Evolutionary conservation across 1,284 basidiomycete genomes (phyloP), one percentile per base, ranked within the genome.

Genomic region (Moesziomyces globuligerus): DNA sequence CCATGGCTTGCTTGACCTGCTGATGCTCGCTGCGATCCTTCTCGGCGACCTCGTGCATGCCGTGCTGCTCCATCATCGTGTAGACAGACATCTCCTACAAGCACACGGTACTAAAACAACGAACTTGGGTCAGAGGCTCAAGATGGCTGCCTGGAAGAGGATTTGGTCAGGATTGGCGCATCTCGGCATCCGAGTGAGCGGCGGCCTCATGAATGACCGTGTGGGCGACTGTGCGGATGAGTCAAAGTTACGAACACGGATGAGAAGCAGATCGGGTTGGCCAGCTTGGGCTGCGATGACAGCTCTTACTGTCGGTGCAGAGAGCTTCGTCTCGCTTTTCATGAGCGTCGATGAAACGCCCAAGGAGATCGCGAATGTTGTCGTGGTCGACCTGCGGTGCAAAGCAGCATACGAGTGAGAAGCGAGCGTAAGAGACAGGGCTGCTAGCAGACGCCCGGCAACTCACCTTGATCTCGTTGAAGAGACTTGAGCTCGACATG

Each of bases 21-120:
- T 72, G 57, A 37, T 80, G 78, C 29, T 76, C 72, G 18, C 55
- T 24, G 26, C 69, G 66, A 37, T 72, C 56, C 44, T 73, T 47
- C 29, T 64, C 55, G 32, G 49, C 61, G 17, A 57, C 25, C 7
- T 43, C 26, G 13, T 21, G 13, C 57, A 73, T 43, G 47, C 58
- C 58, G 21, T 50, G 43, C 34, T 57, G 40, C 15, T 61, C 60
- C 50, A 75, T 50, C 4, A 48, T 49, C 65, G 70, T 76, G 75
- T 79, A 78, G 42, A 73, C 40, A 8, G 62, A 61, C 13, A 71
- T 39, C 39, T 78, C 74, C 49, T 66, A 17, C 13, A 46, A 26
- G 13, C n/a, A 28, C 26, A 29, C 8, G 24, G 9, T 18, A 23
- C 10, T 15, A 4, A 13, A 10, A 17, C 7, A 11, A 6, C 15